Percentiles rank a stretch among this genome's conserved stretches.
phyloP scores from a whole-genome alignment of 2,329 filamentous ascomycete genomes.

The Ophiostoma sp. region DNA sequence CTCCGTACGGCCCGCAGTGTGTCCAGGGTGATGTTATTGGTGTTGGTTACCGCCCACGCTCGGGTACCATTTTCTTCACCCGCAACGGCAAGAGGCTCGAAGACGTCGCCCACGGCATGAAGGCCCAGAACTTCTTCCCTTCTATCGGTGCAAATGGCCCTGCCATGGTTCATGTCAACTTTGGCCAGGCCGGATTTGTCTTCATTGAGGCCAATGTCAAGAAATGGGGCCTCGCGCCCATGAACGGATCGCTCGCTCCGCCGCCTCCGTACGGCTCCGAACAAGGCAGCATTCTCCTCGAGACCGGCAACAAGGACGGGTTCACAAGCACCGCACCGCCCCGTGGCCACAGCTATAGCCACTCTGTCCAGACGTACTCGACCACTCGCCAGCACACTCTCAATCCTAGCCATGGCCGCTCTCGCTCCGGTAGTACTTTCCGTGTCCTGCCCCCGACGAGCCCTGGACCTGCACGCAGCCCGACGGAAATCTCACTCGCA shows the following conservation, averaged over 20 bases:
- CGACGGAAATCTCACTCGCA: conserved; percentile 91
- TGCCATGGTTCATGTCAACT: conserved; percentile 89
- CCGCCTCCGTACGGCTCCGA: conserved; percentile 96
- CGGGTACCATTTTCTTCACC: conserved; percentile 94
- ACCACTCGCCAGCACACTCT: conserved; percentile 37
- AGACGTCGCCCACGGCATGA: conserved; percentile 86
- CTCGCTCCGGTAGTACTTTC: conserved; percentile 67
- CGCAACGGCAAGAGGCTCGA: conserved; percentile 97
- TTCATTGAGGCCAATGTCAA: conserved; percentile 99
- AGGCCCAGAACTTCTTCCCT: conserved; percentile 94
- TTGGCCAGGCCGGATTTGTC: conserved; percentile 95
- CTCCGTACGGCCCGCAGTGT: conserved; percentile 73
- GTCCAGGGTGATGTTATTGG: conserved; percentile 95
- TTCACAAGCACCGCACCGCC: conserved; percentile 40
- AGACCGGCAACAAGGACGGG: conserved; percentile 67
- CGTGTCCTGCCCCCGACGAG: conserved; percentile 71
- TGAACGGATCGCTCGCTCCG: conserved; percentile 89
- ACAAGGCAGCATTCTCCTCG: conserved; percentile 90
- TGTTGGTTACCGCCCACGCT: conserved; percentile 89
- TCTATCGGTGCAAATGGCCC: conserved; percentile 95
- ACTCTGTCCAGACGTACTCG: conserved; percentile 43
- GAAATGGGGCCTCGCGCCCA: conserved; percentile 96
- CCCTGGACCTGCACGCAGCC: conserved; percentile 81
- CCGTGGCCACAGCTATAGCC: conserved; percentile 39
- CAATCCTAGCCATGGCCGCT: conserved; percentile 63